Evolutionary conservation across 352 stramenopile species (phyloP).

Genomic region (Phytopythium chamaehyphon): DNA sequence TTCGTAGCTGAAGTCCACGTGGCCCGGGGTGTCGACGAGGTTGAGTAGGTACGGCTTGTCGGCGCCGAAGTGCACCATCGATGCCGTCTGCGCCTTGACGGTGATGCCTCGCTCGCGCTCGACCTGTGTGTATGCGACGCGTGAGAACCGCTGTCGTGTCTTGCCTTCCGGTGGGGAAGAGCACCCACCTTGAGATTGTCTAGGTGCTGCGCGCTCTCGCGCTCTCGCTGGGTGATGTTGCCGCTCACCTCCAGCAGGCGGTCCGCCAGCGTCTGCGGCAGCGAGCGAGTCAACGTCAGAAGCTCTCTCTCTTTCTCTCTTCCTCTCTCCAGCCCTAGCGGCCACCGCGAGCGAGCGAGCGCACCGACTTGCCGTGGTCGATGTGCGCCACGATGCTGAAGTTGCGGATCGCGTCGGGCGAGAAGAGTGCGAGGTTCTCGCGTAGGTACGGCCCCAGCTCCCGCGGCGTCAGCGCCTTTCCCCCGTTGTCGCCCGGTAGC

Average conservation of each 20-base stretch:
- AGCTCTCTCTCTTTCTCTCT: no score
- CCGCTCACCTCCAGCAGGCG: conserved; percentile 86
- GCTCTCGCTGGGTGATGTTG: conserved; percentile 85
- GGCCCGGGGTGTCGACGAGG: conserved; percentile 95
- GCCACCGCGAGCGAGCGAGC: conserved; percentile 8
- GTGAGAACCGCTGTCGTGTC: background rate
- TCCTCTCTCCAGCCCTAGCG: background rate
- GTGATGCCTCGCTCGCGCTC: conserved; percentile 98
- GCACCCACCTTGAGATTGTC: conserved; percentile 88
- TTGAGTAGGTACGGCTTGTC: conserved; percentile 89
- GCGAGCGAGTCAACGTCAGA: background rate
- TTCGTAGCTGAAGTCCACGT: conserved; percentile 99
- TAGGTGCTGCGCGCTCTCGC: conserved; percentile 79
- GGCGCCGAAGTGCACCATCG: conserved; percentile 90
- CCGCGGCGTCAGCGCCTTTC: conserved; percentile 33
- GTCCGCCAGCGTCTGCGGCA: conserved; percentile 81
- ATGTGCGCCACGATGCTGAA: conserved; percentile 92
- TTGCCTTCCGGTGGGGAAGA: background rate
- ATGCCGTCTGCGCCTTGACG: conserved; percentile 97
- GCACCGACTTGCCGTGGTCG: conserved; percentile 89
- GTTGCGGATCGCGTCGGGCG: conserved; percentile 82
- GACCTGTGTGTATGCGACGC: conserved; percentile 39
- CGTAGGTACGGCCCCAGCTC: conserved; percentile 61
- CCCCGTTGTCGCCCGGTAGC: conserved; percentile 9
- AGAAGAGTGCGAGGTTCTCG: conserved; percentile 51